These are phyloP conservation scores for Aspergillus glaucus DNA, from an alignment of 2,329 filamentous ascomycete genomes.

Conservation along the genomic window DNA sequence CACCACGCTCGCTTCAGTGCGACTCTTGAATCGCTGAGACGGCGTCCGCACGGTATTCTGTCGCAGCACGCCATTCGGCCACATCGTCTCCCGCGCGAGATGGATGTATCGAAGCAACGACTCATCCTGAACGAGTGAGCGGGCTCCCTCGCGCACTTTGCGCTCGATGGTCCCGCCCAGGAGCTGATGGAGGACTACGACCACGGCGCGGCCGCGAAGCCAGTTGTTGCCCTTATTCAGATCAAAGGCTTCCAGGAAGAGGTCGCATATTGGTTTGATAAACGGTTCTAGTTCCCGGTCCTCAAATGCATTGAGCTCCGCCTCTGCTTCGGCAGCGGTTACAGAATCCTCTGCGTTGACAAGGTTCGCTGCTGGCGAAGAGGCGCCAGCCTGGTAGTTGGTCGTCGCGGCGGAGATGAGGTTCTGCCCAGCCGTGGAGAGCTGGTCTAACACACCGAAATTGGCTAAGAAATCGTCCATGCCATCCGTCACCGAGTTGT, in stretches of 20 bases:
- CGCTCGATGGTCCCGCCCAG: constrained; percentile 93
- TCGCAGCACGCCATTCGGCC: constrained; percentile 56
- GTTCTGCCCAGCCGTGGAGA: constrained; percentile 87
- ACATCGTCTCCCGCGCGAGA: constrained; percentile 69
- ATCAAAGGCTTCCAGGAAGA: constrained; percentile 94
- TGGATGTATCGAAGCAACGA: constrained; percentile 69
- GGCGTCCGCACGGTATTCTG: constrained; percentile 53
- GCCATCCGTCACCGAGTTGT: constrained; percentile 93
- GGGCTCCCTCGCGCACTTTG: constrained; percentile 82
- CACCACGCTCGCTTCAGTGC: constrained; percentile 82
- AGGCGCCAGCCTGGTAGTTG: constrained; percentile 42
- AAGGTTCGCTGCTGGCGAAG: constrained; percentile 43
- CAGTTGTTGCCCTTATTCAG: constrained; percentile 94
- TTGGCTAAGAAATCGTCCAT: constrained; percentile 98
- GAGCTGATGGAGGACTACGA: constrained; percentile 92
- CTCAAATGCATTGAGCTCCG: constrained; percentile 89
- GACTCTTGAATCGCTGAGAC: constrained; percentile 70
- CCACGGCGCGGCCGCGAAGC: constrained; percentile 89
- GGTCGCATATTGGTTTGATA: constrained; percentile 95
- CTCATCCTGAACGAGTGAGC: constrained; percentile 68
- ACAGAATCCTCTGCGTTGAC: constrained; percentile 37
- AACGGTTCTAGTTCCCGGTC: constrained; percentile 85
- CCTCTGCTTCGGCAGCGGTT: constrained; percentile 71
- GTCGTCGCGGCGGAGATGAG: constrained; percentile 51
- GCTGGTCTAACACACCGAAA: constrained; percentile 88